Evolutionary conservation across 129 eudicot genomes (phyloP).

Genomic region (Sambucus nigra): DNA sequence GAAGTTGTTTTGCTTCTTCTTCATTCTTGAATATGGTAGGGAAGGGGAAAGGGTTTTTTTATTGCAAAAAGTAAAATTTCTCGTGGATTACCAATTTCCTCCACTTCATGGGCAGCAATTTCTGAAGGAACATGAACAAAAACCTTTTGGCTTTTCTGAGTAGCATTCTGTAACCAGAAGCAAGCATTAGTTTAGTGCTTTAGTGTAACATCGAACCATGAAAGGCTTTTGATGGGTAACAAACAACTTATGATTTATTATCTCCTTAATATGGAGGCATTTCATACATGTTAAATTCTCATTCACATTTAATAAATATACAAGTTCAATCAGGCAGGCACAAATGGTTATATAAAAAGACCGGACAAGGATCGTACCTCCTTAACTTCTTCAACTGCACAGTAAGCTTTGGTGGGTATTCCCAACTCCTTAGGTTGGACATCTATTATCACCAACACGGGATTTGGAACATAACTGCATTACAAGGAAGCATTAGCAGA

Average conservation of each 20-base stretch:
- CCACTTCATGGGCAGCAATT: conserved; percentile 99
- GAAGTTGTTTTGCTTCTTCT: neutral
- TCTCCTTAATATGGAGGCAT: neutral
- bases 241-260: conserved; percentile 1
- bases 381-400: conserved; percentile 97
- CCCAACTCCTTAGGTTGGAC: conserved; percentile 98
- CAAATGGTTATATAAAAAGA: neutral
- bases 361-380: conserved; percentile 41
- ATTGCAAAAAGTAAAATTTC: neutral
- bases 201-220: conserved; percentile 7
- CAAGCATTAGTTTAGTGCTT: conserved; percentile 6
- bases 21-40: neutral
- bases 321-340: conserved; percentile 1
- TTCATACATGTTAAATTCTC: neutral
- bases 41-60: neutral
- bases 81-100: conserved; percentile 70
- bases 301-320: neutral
- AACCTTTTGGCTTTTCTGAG: conserved; percentile 96
- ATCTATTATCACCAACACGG: conserved; percentile 91
- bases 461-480: conserved; percentile 89
- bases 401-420: conserved; percentile 98
- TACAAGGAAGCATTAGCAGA: conserved; percentile 16
- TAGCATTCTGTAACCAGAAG: conserved; percentile 61
- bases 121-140: conserved; percentile 95
- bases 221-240: neutral